Conservation (phyloP, 2,329 filamentous ascomycete genomes). For the Ceratocystis albifundus region DNA sequence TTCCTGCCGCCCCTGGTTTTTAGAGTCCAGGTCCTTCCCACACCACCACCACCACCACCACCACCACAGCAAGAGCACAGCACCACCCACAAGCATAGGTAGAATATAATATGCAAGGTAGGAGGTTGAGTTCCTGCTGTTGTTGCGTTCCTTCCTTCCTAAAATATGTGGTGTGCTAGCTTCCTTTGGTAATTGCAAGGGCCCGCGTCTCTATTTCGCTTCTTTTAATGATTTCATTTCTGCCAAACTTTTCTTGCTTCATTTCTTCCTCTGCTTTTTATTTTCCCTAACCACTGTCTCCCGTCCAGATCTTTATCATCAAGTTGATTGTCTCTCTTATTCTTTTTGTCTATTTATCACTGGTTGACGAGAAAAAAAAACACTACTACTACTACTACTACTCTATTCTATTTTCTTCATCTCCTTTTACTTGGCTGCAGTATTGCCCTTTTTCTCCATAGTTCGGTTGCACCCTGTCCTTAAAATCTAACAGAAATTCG, state of each 20-base stretch:
- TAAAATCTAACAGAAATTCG: not conserved
- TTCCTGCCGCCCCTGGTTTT: conserved; percentile 19
- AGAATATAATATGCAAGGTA: too few species aligned
- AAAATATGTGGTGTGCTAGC: not conserved
- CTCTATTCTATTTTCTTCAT: not conserved
- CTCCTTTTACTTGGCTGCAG: not conserved
- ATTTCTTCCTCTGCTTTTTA: not conserved
- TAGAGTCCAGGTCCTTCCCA: conserved; percentile 13
- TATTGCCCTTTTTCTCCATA: not conserved
- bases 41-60: too few species aligned
- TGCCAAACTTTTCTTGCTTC: conserved; percentile 20
- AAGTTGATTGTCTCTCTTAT: not conserved
- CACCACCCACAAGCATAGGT: too few species aligned
- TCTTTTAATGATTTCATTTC: conserved; percentile 22
- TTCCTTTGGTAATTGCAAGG: not conserved
- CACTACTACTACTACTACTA: too few species aligned
- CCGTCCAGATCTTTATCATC: not conserved
- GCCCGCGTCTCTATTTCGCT: conserved; percentile 19
- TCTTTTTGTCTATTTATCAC: conserved; percentile 20
- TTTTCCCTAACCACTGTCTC: conserved; percentile 1
- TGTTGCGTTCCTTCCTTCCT: conserved; percentile 1
- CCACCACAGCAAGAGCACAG: too few species aligned
- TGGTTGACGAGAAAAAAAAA: conserved; percentile 19
- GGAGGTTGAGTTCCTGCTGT: not conserved
- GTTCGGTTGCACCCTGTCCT: conserved; percentile 6